Base-by-base conservation (phyloP, 768 basidiomycete species). In the Suillus spraguei region DNA sequence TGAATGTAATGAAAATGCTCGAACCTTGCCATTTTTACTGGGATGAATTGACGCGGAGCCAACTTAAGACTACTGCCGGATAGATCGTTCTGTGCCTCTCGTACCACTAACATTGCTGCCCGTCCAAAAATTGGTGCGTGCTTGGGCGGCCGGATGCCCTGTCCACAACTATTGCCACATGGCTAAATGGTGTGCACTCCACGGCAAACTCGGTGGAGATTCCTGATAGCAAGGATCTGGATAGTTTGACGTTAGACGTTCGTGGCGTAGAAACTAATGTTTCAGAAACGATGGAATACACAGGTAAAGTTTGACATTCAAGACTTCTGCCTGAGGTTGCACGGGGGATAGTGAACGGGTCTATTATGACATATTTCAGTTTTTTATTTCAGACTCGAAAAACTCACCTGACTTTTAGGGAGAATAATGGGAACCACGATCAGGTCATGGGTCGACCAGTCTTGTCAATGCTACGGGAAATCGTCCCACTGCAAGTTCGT, bases 131-230 rank as follows among this genome's bases (percentile, higher is more conserved):
- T 63, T 2, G 84, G 80, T 6, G 79, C 79, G 61, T 84, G 77
- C 20, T 76, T 75, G 3, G 74, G 65, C 0, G 79, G 78, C 75
- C 79, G 85, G 36, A 84, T 78, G 0, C 79, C 89, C n/a, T 46
- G 44, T 5, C n/a, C 44, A 46, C n/a, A 5, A 83, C 73, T 20
- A 88, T 79, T 66, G 86, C 85, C 0, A 87, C 83, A 0, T 83
- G 79, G 1, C 82, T 6, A 13, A 80, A 82, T 3, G 20, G 71
- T 28, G 67, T 65, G 4, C 72, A 71, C 28, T 69, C 63, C 0
- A n/a, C n/a, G n/a, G n/a, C n/a, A n/a, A n/a, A n/a, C n/a, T n/a
- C n/a, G n/a, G n/a, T n/a, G n/a, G n/a, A n/a, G n/a, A n/a, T n/a
- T n/a, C n/a, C n/a, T n/a, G n/a, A n/a, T n/a, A n/a, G n/a, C n/a